Evolutionary conservation across 306 rosid genomes (phyloP).

Genomic region (Vigna reflexopilosa): DNA sequence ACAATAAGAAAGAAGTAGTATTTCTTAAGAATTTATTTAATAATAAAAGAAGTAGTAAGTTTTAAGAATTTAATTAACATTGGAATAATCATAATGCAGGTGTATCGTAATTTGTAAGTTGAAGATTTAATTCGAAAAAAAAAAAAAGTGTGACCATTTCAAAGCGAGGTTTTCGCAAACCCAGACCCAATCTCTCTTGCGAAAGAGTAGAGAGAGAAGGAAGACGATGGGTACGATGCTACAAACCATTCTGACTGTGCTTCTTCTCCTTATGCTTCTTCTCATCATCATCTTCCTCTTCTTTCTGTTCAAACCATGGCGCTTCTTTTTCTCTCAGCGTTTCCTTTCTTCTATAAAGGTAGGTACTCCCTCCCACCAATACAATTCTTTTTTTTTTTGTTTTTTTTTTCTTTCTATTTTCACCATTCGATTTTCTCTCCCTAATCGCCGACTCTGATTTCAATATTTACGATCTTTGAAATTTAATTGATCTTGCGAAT

Average conservation of each 20-base stretch:
- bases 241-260: conserved; percentile 65
- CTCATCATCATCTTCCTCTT: conserved; percentile 70
- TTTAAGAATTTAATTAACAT: background rate
- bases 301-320: conserved; percentile 95
- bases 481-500: conserved; percentile 30
- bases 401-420: background rate
- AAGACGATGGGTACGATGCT: conserved; percentile 69
- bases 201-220: conserved; percentile 58
- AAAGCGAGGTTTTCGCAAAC: conserved; percentile 85
- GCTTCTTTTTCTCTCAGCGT: conserved; percentile 66
- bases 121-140: background rate
- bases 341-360: conserved; percentile 69
- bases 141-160: conserved; percentile 69
- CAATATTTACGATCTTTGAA: conserved; percentile 9
- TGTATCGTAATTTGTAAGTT: background rate
- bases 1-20: too few relatives aligned
- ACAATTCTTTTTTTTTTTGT: background rate
- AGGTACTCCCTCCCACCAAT: background rate
- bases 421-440: conserved; percentile 6
- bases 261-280: conserved; percentile 89
- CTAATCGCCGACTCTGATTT: conserved; percentile 16
- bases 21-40: too few relatives aligned
- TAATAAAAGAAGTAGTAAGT: too few relatives aligned
- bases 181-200: conserved; percentile 56
- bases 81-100: background rate